Percentiles rank a stretch among this genome's conserved stretches.
Evolutionary conservation across 768 basidiomycete genomes (phyloP).

Genomic region (Trametes gibbosa): DNA sequence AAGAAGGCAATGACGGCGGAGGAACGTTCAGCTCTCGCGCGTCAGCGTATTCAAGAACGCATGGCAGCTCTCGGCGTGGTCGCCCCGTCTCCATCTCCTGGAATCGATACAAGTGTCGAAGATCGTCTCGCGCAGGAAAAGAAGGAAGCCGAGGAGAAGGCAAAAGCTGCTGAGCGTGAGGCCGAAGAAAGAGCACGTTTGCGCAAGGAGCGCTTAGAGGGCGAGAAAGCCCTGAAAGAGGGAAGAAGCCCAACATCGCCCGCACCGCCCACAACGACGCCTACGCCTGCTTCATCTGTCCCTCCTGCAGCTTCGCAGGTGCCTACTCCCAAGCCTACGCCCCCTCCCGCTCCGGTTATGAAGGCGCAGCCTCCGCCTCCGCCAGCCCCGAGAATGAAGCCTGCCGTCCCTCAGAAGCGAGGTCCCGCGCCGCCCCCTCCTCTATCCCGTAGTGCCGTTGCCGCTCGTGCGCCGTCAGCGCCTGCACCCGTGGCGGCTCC

Average conservation of each 20-base stretch:
- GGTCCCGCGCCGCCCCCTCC: constrained; percentile 35
- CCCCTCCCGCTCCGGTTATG: constrained; percentile 31
- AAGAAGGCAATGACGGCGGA: constrained; percentile 79
- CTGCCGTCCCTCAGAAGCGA: constrained; percentile 23
- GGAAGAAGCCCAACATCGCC: constrained; percentile 37
- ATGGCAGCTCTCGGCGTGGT: constrained; percentile 81
- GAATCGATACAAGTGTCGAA: constrained; percentile 78
- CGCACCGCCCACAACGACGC: no score
- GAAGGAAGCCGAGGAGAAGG: constrained; percentile 88
- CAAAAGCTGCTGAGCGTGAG: constrained; percentile 71
- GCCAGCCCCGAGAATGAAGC: constrained; percentile 32
- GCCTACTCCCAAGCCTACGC: constrained; percentile 41
- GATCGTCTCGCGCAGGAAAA: constrained; percentile 83
- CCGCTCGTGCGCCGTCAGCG: constrained; percentile 26
- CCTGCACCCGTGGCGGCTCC: constrained; percentile 38
- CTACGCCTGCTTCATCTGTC: constrained; percentile 27
- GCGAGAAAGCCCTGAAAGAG: constrained; percentile 64
- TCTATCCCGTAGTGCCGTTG: constrained; percentile 25
- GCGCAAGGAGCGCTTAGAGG: constrained; percentile 71
- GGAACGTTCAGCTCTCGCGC: constrained; percentile 79
- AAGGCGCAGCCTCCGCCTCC: constrained; percentile 36
- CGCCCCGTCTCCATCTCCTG: constrained; percentile 39
- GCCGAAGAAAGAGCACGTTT: constrained; percentile 76
- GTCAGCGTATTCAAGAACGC: constrained; percentile 78
- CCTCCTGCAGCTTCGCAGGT: constrained; percentile 33